Conservation (phyloP, 2,329 filamentous ascomycete genomes). For the Claviceps digitariae region DNA sequence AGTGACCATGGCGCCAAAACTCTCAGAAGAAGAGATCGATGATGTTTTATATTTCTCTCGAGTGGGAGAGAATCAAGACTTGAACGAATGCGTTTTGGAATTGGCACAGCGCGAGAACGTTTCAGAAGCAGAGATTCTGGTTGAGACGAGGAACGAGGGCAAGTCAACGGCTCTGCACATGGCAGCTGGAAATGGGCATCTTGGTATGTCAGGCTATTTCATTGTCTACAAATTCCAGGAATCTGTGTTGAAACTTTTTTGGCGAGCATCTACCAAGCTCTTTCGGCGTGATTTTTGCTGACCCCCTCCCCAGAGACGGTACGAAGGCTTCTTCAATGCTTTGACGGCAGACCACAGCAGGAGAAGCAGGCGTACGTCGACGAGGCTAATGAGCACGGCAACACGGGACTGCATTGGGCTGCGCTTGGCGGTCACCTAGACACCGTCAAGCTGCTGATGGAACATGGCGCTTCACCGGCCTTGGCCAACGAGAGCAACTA, state of each 20-base stretch:
- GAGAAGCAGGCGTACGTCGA: constrained; percentile 46
- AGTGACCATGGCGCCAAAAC: constrained; percentile 31
- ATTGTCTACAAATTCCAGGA: not conserved
- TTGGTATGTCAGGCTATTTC: constrained; percentile 41
- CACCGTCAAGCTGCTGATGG: constrained; percentile 63
- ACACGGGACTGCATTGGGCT: constrained; percentile 90
- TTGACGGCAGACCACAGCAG: constrained; percentile 24
- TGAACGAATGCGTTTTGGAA: constrained; percentile 43
- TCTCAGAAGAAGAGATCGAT: constrained; percentile 72
- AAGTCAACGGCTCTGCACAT: constrained; percentile 82
- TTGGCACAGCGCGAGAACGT: constrained; percentile 49
- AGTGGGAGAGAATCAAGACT: constrained; percentile 58
- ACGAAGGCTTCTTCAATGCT: constrained; percentile 27
- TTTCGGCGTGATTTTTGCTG: not conserved
- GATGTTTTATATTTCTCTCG: constrained; percentile 84
- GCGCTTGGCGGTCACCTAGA: constrained; percentile 77
- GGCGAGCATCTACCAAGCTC: not conserved
- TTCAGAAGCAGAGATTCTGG: constrained; percentile 49
- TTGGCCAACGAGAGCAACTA: constrained; percentile 75
- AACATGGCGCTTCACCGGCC: constrained; percentile 62
- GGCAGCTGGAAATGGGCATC: constrained; percentile 80
- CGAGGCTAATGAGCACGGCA: constrained; percentile 64
- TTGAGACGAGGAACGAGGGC: constrained; percentile 56
- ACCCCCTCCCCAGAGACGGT: constrained; percentile 27
- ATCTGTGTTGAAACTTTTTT: not conserved